A percentile compares a stretch with the other conserved stretches of the same genome.
Conservation (phyloP, 768 basidiomycete species). For the Pleurotus eryngii region DNA sequence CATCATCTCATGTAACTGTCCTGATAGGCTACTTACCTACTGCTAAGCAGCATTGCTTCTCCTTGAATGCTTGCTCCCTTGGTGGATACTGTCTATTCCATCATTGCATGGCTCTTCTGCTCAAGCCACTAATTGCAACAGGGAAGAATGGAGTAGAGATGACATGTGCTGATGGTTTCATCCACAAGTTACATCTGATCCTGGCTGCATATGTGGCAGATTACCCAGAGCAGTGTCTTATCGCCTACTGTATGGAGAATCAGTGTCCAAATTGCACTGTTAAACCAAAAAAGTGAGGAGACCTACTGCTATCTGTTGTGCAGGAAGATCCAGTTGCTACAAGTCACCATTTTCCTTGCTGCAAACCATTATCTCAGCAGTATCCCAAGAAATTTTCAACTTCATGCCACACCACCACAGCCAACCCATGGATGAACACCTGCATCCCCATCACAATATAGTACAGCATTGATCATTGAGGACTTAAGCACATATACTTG, state of each 20-base stretch:
- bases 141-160: slow-evolving; percentile 31
- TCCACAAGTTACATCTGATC: slow-evolving; percentile 26
- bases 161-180: slow-evolving; percentile 24
- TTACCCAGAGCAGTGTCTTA: slow-evolving; percentile 34
- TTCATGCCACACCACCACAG: no score
- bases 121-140: slow-evolving; percentile 26
- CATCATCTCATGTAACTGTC: slow-evolving; percentile 22
- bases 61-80: slow-evolving; percentile 11
- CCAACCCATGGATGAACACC: no score
- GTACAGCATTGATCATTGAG: no score
- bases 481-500: no score
- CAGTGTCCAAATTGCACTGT: slow-evolving; percentile 26
- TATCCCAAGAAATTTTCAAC: no score
- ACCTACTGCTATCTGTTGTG: no score
- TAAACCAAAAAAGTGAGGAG: slow-evolving; percentile 14
- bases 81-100: slow-evolving; percentile 29
- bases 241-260: slow-evolving; percentile 20
- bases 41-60: slow-evolving; percentile 22
- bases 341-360: no score
- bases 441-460: no score
- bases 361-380: no score
- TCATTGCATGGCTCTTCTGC: slow-evolving; percentile 22
- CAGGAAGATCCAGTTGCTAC: neutral
- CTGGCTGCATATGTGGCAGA: slow-evolving; percentile 32
- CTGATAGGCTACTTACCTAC: slow-evolving; percentile 36